A percentile compares a stretch with the other conserved stretches of the same genome.
These are phyloP conservation scores for Trifolium repens DNA, from an alignment of 306 rosid genomes.

Conservation along the genomic window DNA sequence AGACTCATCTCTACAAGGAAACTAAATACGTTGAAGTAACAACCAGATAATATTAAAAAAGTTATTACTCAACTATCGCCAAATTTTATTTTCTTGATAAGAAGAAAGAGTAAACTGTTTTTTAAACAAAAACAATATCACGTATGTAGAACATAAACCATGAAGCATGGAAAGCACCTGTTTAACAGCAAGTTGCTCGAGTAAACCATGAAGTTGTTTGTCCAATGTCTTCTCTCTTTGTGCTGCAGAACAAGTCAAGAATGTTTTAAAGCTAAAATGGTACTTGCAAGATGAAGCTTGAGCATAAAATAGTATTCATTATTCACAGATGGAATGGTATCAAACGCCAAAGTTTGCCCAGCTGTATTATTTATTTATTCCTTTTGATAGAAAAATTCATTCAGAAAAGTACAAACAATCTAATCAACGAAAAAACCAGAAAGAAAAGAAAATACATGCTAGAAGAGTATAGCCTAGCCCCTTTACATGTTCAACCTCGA, in stretches of 20 bases:
- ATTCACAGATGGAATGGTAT: conserved; percentile 1
- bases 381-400: conserved; percentile 23
- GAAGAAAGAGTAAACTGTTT: not conserved
- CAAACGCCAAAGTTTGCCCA: not conserved
- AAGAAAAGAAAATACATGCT: not conserved
- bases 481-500: conserved; percentile 19
- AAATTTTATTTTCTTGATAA: not conserved
- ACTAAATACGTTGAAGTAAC: not conserved
- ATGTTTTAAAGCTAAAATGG: conserved; percentile 6
- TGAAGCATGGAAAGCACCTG: conserved; percentile 55
- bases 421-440: conserved; percentile 12
- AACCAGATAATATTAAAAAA: conserved; percentile 32
- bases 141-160: conserved; percentile 9
- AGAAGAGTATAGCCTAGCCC: not conserved
- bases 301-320: conserved; percentile 18
- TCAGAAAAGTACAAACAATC: not conserved
- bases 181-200: conserved; percentile 84
- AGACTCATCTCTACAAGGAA: conserved; percentile 2
- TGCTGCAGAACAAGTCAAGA: conserved; percentile 57
- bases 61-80: conserved; percentile 34
- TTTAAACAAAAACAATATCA: conserved; percentile 4
- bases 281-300: conserved; percentile 33
- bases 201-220: conserved; percentile 84
- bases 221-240: conserved; percentile 91
- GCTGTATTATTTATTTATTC: not conserved